These are phyloP conservation scores for Eucalyptus fibrosa DNA, from an alignment of 345 rosid genomes.

Conservation along the genomic window DNA sequence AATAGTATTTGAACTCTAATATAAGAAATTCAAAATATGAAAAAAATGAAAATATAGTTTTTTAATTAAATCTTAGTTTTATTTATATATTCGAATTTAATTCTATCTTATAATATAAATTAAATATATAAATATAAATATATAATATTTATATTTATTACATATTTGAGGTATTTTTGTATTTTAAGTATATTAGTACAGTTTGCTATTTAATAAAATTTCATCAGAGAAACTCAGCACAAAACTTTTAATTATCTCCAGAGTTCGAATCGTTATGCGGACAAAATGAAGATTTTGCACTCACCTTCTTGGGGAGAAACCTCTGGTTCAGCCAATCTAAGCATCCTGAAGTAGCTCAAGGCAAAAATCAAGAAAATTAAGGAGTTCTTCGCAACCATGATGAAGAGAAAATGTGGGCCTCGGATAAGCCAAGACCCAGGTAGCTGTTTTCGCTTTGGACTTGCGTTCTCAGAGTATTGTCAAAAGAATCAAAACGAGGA, in stretches of 20 bases:
- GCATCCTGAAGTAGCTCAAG: constrained; percentile 22
- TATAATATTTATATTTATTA: too few species aligned
- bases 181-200: too few species aligned
- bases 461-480: background rate
- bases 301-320: constrained; percentile 48
- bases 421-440: background rate
- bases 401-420: background rate
- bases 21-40: too few species aligned
- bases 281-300: background rate
- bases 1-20: too few species aligned
- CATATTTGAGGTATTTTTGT: too few species aligned
- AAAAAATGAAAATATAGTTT: too few species aligned
- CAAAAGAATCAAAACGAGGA: background rate
- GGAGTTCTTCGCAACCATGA: constrained; percentile 13
- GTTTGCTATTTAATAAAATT: too few species aligned
- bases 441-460: background rate
- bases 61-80: too few species aligned
- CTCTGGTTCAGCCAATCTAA: constrained; percentile 17
- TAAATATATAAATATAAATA: too few species aligned
- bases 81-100: too few species aligned
- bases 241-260: background rate
- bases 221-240: background rate
- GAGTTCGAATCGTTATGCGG: background rate
- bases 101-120: too few species aligned
- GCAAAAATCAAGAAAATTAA: constrained; percentile 18